These are phyloP conservation scores for Erigeron canadensis DNA, from an alignment of 129 eudicot species.

Conservation along the genomic window DNA sequence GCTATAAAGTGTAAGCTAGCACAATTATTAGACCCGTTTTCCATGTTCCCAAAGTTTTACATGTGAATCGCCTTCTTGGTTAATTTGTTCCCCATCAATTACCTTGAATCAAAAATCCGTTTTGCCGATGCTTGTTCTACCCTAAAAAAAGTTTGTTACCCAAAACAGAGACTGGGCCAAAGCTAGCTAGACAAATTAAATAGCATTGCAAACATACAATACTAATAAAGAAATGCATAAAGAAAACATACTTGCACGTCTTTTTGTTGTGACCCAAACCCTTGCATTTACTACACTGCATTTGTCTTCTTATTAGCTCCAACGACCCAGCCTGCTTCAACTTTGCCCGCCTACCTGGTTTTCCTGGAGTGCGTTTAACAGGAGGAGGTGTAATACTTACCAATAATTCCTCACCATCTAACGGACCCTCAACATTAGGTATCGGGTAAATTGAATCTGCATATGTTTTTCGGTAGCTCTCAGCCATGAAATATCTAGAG, in stretches of 20 bases:
- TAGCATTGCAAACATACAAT: not conserved
- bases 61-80: too few species aligned
- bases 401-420: constrained; percentile 39
- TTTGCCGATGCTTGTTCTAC: too few species aligned
- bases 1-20: too few species aligned
- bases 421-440: constrained; percentile 62
- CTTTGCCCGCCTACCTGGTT: constrained; percentile 64
- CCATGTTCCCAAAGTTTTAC: too few species aligned
- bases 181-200: too few species aligned
- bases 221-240: not conserved
- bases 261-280: constrained; percentile 94
- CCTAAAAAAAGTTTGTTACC: too few species aligned
- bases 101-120: too few species aligned
- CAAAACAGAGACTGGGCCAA: too few species aligned
- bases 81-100: too few species aligned
- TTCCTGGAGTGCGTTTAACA: constrained; percentile 71
- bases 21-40: too few species aligned
- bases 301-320: constrained; percentile 72
- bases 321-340: constrained; percentile 51
- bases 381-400: constrained; percentile 79
- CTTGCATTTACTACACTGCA: constrained; percentile 96
- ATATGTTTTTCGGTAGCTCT: constrained; percentile 66
- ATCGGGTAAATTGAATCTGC: constrained; percentile 73
- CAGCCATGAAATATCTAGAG: constrained; percentile 65
- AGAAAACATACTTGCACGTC: constrained; percentile 68